phyloP scores from a whole-genome alignment of 768 basidiomycete genomes.

The Coprinopsis strossmayeri region DNA sequence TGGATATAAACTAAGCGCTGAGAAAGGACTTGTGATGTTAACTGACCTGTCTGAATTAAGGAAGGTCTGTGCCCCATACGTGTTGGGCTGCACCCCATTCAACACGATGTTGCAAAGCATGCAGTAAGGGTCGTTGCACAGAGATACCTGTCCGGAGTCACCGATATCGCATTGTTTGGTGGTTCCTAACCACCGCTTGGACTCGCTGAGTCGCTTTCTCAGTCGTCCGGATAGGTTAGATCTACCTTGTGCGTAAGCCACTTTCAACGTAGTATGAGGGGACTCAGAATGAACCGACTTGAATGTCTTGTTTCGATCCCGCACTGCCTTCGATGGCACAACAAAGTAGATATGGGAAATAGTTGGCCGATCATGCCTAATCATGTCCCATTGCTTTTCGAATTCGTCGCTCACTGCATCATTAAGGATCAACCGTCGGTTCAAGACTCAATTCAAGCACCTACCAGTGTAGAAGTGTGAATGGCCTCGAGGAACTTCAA shows the following conservation, averaged over 20 bases:
- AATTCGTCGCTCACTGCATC: conserved; percentile 10
- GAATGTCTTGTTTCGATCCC: conserved; percentile 7
- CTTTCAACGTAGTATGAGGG: not conserved
- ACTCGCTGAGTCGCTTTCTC: conserved; percentile 10
- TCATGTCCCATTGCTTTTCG: conserved; percentile 7
- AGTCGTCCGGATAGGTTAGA: too few species aligned
- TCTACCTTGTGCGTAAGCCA: too few species aligned
- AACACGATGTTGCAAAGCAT: conserved; percentile 16
- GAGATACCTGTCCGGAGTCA: conserved; percentile 16
- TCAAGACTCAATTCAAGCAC: not conserved
- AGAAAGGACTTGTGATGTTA: not conserved
- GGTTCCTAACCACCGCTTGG: conserved; percentile 16
- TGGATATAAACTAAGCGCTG: not conserved
- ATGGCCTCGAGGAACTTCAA: conserved; percentile 23
- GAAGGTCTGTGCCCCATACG: not conserved
- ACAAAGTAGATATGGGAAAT: conserved; percentile 15
- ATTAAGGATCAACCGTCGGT: not conserved
- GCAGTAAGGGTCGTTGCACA: conserved; percentile 17
- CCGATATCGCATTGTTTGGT: conserved; percentile 19
- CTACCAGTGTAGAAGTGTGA: conserved; percentile 17
- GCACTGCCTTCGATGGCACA: conserved; percentile 2
- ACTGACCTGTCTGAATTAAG: conserved; percentile 2
- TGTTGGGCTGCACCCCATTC: not conserved
- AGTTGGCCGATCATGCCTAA: conserved; percentile 5
- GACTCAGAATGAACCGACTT: conserved; percentile 6